Percentiles rank a stretch among this genome's conserved stretches.
Evolutionary conservation across 2,329 filamentous ascomycete species (phyloP).

Genomic region (Alternaria conjuncta): DNA sequence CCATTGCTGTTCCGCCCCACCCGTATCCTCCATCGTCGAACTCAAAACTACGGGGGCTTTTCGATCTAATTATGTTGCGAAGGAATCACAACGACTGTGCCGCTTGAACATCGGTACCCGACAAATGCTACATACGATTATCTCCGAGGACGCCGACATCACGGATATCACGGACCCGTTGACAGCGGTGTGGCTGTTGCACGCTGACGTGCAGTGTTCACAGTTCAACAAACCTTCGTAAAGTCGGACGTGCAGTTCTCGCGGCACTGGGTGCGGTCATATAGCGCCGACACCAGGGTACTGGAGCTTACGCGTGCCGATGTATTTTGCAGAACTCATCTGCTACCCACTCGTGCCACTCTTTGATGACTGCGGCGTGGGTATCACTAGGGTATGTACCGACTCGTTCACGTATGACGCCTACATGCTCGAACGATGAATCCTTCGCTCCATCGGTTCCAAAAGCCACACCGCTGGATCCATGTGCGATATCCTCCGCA

Average conservation of each 20-base stretch:
- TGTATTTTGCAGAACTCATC: neutral
- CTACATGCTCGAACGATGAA: neutral
- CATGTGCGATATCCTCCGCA: neutral
- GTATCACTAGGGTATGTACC: neutral
- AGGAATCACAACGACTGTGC: neutral
- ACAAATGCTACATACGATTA: neutral
- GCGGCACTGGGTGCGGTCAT: neutral
- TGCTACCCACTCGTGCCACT: neutral
- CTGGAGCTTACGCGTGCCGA: neutral
- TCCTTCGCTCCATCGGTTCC: neutral
- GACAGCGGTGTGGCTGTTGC: neutral
- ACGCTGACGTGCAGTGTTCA: neutral
- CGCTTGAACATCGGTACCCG: neutral
- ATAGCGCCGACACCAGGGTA: neutral
- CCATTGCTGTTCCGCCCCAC: neutral
- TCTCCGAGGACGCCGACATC: neutral
- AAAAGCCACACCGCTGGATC: neutral
- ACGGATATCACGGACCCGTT: neutral
- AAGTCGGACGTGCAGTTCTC: neutral
- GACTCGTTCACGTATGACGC: neutral
- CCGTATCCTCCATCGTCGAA: neutral
- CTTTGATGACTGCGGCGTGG: neutral
- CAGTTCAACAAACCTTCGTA: neutral
- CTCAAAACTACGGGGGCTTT: neutral
- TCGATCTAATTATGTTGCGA: neutral